phyloP scores from a whole-genome alignment of 1,284 basidiomycete genomes.

The Trichosporon inkin region DNA sequence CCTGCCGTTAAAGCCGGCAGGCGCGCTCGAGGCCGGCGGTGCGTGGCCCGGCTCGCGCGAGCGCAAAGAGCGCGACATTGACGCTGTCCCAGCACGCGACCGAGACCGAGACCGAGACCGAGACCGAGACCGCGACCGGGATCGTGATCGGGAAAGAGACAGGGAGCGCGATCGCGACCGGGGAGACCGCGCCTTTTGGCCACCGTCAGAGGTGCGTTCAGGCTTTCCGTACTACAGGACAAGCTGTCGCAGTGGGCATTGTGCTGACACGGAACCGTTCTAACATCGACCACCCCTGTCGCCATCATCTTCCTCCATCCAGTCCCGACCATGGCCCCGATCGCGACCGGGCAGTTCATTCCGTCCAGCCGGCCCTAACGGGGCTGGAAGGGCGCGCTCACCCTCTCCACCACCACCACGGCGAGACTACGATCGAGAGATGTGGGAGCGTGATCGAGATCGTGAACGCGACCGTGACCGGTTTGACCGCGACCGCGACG shows the following conservation, averaged over 20 bases:
- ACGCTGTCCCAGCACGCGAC: conserved; percentile 23
- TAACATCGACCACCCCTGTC: neutral
- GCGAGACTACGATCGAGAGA: conserved; percentile 12
- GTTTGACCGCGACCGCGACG: conserved; percentile 16
- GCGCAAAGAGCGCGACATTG: conserved; percentile 19
- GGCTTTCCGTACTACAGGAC: neutral
- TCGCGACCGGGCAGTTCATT: conserved; percentile 14
- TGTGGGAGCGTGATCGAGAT: conserved; percentile 17
- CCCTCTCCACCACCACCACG: conserved; percentile 19
- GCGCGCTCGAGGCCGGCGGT: conserved; percentile 17
- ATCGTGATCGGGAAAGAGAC: neutral
- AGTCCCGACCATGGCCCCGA: conserved; percentile 15
- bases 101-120: conserved; percentile 9
- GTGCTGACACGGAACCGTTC: neutral
- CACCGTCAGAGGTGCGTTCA: conserved; percentile 17
- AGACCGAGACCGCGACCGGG: conserved; percentile 8
- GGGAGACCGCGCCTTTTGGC: conserved; percentile 8
- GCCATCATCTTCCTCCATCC: neutral
- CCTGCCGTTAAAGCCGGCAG: conserved; percentile 22
- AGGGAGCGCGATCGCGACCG: neutral
- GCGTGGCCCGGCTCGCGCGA: conserved; percentile 12
- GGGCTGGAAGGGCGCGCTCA: conserved; percentile 14
- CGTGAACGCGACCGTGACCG: conserved; percentile 12
- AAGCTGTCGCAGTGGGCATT: neutral
- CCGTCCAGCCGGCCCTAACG: conserved; percentile 17